Evolutionary conservation across 2,329 filamentous ascomycete genomes (phyloP).

Genomic region (Nigrospora oryzae): DNA sequence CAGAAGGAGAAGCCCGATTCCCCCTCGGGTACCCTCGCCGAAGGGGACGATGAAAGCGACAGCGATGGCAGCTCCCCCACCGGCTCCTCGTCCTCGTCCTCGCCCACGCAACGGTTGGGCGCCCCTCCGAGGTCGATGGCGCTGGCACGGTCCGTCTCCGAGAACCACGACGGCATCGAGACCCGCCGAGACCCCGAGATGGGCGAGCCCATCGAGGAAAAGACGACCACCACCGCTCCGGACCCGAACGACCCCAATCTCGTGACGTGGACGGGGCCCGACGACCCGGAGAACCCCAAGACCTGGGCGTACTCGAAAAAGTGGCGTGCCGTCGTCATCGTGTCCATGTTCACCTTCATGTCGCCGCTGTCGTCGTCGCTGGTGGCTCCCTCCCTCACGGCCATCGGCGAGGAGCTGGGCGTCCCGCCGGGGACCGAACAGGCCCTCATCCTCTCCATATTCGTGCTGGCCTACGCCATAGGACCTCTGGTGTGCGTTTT

Average conservation of each 20-base stretch:
- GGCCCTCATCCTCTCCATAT: conserved; percentile 37
- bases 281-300: conserved; percentile 40
- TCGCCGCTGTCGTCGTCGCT: conserved; percentile 52
- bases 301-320: conserved; percentile 49
- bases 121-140: conserved; percentile 3
- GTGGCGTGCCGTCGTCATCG: conserved; percentile 46
- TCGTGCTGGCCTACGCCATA: conserved; percentile 44
- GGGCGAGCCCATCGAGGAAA: conserved; percentile 10
- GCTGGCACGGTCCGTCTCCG: conserved; percentile 25
- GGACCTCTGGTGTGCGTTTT: conserved; percentile 34
- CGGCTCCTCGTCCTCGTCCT: not conserved
- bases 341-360: conserved; percentile 51
- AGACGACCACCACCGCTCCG: conserved; percentile 14
- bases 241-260: conserved; percentile 28
- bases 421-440: conserved; percentile 35
- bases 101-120: not conserved
- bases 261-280: conserved; percentile 41
- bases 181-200: conserved; percentile 26
- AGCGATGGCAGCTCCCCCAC: not conserved
- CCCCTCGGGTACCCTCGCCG: not conserved
- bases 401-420: conserved; percentile 44
- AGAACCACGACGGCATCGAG: conserved; percentile 29
- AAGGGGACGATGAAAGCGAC: not conserved
- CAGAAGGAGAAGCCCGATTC: not conserved
- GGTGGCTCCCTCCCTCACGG: conserved; percentile 40